Evolutionary conservation across 2,329 filamentous ascomycete genomes (phyloP).

Genomic region (Blumeriella jaapii): DNA sequence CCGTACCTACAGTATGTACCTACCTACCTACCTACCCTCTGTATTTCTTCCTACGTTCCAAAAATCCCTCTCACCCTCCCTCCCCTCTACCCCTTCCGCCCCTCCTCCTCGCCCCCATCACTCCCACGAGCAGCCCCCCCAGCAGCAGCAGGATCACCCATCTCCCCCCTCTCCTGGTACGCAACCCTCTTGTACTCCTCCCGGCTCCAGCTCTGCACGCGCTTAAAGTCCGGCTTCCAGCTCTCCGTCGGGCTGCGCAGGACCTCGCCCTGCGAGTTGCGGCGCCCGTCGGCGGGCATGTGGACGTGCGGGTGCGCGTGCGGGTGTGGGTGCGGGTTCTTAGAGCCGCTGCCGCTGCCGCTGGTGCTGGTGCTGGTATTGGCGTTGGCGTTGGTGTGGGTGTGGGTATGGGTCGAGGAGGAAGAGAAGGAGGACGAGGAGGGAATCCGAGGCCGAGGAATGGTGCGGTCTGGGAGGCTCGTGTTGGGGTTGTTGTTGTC

Average conservation of each 20-base stretch:
- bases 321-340: background rate
- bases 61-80: constrained; percentile 2
- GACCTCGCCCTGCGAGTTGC: constrained; percentile 19
- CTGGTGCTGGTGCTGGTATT: background rate
- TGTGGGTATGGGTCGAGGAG: no score
- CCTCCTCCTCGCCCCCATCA: constrained; percentile 5
- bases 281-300: constrained; percentile 16
- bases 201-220: constrained; percentile 21
- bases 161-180: constrained; percentile 5
- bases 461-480: no score
- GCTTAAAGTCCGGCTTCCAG: constrained; percentile 20
- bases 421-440: no score
- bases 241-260: constrained; percentile 14
- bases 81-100: constrained; percentile 10
- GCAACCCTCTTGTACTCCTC: constrained; percentile 23
- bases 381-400: no score
- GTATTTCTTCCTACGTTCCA: background rate
- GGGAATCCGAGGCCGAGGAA: no score
- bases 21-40: no score
- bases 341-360: no score
- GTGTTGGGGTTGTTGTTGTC: no score
- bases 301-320: background rate
- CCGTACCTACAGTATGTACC: no score
- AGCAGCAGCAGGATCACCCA: no score
- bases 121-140: no score